phyloP scores from a whole-genome alignment of 768 basidiomycete species.

The Hirschioporus abietinus region DNA sequence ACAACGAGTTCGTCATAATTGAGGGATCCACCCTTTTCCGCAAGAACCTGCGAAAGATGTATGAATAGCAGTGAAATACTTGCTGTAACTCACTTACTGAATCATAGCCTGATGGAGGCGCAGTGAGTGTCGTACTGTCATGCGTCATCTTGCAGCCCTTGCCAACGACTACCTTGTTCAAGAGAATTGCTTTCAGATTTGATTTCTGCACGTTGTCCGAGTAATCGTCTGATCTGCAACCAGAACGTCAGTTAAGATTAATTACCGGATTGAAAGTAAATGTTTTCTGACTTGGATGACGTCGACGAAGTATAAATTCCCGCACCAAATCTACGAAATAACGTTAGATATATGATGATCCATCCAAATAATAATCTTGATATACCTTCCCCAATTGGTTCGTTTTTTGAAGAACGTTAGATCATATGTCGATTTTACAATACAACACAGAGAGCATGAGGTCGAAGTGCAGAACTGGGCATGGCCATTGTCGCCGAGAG shows the following conservation, averaged over 20 bases:
- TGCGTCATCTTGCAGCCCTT: conserved; percentile 62
- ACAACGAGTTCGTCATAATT: conserved; percentile 72
- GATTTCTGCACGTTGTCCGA: conserved; percentile 54
- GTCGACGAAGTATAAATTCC: conserved; percentile 75
- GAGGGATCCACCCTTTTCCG: conserved; percentile 58
- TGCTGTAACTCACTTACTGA: conserved; percentile 41
- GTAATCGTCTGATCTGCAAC: conserved; percentile 59
- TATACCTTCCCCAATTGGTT: conserved; percentile 66
- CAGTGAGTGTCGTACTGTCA: conserved; percentile 48
- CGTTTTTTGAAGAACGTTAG: conserved; percentile 60
- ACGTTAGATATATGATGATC: neutral
- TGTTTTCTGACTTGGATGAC: conserved; percentile 53
- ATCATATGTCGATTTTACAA: conserved; percentile 60
- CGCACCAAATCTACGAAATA: conserved; percentile 48
- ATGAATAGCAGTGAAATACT: neutral
- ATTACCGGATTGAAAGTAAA: neutral
- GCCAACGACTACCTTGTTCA: conserved; percentile 71
- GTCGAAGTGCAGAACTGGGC: conserved; percentile 46
- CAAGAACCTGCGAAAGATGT: conserved; percentile 45
- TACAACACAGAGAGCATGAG: conserved; percentile 58
- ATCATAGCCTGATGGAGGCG: conserved; percentile 60
- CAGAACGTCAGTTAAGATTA: neutral
- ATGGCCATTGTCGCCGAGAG: conserved; percentile 57
- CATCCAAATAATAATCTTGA: too few species aligned
- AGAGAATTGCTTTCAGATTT: conserved; percentile 55